Conservation (phyloP, 1,284 basidiomycete genomes). For the Rhodotorula sp. region DNA sequence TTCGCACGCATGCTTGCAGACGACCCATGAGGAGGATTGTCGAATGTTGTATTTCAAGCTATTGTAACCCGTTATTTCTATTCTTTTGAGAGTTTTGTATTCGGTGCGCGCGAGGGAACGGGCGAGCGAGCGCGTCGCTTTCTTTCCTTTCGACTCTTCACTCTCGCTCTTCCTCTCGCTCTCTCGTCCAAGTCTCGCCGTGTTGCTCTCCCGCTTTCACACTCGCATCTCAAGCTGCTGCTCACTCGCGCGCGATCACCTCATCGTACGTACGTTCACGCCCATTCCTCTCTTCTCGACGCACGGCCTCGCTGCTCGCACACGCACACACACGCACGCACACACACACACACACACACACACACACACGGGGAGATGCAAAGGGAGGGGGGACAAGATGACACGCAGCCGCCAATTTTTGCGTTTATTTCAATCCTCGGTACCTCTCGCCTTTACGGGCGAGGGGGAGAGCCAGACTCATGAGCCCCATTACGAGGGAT, state of each 20-base stretch:
- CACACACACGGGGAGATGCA: no score
- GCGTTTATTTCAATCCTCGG: conserved; percentile 36
- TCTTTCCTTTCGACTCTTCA: not conserved
- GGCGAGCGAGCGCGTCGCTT: not conserved
- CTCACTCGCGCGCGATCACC: not conserved
- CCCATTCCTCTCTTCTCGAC: not conserved
- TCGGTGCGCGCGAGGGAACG: not conserved
- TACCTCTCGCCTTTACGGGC: not conserved
- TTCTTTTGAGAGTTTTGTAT: not conserved
- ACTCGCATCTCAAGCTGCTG: not conserved
- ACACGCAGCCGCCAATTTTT: conserved; percentile 39
- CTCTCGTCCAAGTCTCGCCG: not conserved
- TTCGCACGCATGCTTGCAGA: not conserved
- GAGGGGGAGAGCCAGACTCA: conserved; percentile 36
- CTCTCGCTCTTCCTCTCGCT: not conserved
- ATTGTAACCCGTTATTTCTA: not conserved
- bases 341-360: no score
- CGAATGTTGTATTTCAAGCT: conserved; percentile 10
- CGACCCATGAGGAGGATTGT: not conserved
- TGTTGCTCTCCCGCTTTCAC: not conserved
- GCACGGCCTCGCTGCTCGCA: not conserved
- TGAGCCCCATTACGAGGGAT: conserved; percentile 7
- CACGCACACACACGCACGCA: no score
- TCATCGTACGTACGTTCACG: not conserved
- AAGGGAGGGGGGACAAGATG: conserved; percentile 20